phyloP scores from a whole-genome alignment of 805 yeast genomes.

The Cyberlindnera subsufficiens region DNA sequence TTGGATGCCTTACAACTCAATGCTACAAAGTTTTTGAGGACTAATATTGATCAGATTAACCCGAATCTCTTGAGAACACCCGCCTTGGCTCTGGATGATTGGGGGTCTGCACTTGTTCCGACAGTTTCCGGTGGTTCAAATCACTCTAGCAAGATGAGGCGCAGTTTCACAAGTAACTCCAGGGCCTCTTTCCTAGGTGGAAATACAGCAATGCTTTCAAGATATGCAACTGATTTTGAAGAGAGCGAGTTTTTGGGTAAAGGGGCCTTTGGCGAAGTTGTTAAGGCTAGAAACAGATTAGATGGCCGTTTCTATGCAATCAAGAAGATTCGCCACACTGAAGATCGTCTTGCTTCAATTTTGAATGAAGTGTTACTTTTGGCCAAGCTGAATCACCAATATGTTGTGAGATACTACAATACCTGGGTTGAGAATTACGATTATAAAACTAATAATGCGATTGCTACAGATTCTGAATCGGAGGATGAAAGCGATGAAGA shows the following conservation, averaged over 20 bases:
- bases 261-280: slow-evolving; percentile 98
- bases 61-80: slow-evolving; percentile 19
- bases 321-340: slow-evolving; percentile 81
- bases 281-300: slow-evolving; percentile 87
- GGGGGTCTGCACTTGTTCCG: slow-evolving; percentile 12
- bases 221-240: slow-evolving; percentile 91
- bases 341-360: slow-evolving; percentile 72
- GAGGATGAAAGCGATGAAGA: slow-evolving; percentile 8
- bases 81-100: slow-evolving; percentile 7
- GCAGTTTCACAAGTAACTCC: slow-evolving; percentile 36
- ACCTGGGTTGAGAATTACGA: slow-evolving; percentile 81
- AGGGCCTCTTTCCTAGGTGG: slow-evolving; percentile 28
- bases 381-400: slow-evolving; percentile 90
- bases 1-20: slow-evolving; percentile 80
- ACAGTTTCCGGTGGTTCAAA: slow-evolving; percentile 24
- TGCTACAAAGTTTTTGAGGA: slow-evolving; percentile 76
- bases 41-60: slow-evolving; percentile 45
- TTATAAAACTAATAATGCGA: slow-evolving; percentile 27
- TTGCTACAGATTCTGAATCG: slow-evolving; percentile 26
- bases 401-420: slow-evolving; percentile 92
- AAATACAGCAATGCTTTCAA: slow-evolving; percentile 35
- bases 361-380: slow-evolving; percentile 87
- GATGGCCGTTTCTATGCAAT: slow-evolving; percentile 96
- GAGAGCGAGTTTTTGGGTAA: slow-evolving; percentile 86
- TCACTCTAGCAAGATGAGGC: slow-evolving; percentile 23